Evolutionary conservation across 1,284 basidiomycete species (phyloP), one percentile per base, ranked within the genome.

Genomic region (Puccinia horiana): DNA sequence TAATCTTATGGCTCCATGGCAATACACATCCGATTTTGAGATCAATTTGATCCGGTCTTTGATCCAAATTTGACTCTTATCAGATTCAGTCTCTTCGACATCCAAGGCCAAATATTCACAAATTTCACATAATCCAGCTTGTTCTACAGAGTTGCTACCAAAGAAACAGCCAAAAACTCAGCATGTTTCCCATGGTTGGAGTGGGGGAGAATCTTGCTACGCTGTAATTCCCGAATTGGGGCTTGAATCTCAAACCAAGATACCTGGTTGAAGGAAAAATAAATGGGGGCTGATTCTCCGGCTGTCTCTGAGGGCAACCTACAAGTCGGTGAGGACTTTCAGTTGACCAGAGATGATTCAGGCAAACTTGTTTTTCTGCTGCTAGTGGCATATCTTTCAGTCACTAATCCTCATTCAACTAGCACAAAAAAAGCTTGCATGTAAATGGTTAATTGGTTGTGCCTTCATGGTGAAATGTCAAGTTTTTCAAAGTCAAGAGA

Each of bases 211-310:
- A 12, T 73, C 37, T 26, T 63, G 16, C 8, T 49, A 82, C 81
- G 73, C 69, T 76, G 73, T 42, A 76, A 75, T 20, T 76, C 72
- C 81, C 81, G 76, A 52, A 82, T 23, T 54, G 54, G 76, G 9
- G 81, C 72, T 82, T 82, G 72, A 11, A 82, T 73, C 20, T 56
- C 81, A 82, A 76, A 82, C 81, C 81, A 82, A 26, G 81, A 65
- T 40, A 82, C 44, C 65, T 42, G 49, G 74, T 82, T 73, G 54
- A 74, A 82, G 56, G 74, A 72, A 72, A 44, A 72, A 14, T 44
- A n/a, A 29, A 29, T 35, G 44, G 69, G 42, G 12, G 42, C 40
- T 44, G 32, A 58, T 32, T 8, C 20, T 44, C 65, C 75, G 9
- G 40, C 49, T 14, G 12, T 6, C n/a, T 61, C 58, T 63, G 58